Percentiles rank a stretch among this genome's conserved stretches.
phyloP scores from a whole-genome alignment of 345 rosid genomes.

The Abelmoschus esculentus region DNA sequence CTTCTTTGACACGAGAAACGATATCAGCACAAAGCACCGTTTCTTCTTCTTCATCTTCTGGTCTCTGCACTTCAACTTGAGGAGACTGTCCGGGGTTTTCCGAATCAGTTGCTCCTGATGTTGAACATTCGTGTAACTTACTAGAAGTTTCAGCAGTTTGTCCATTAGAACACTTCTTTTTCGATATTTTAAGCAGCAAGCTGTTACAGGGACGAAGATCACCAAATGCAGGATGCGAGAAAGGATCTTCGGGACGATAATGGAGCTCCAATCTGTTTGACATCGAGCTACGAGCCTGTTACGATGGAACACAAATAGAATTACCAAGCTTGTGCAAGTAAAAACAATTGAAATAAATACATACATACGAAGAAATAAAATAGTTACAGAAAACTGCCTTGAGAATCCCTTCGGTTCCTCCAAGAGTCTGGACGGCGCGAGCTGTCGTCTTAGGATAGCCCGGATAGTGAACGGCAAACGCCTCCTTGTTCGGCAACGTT shows the following conservation, averaged over 20 bases:
- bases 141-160: slow-evolving; percentile 17
- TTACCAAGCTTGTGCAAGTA: not conserved
- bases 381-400: slow-evolving; percentile 24
- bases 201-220: slow-evolving; percentile 44
- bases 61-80: slow-evolving; percentile 18
- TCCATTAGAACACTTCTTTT: slow-evolving; percentile 22
- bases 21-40: slow-evolving; percentile 56
- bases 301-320: not conserved
- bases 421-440: slow-evolving; percentile 73
- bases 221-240: slow-evolving; percentile 72
- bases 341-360: not conserved
- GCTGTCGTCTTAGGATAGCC: slow-evolving; percentile 73
- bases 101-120: slow-evolving; percentile 8
- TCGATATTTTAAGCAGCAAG: slow-evolving; percentile 54
- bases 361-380: not conserved
- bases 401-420: slow-evolving; percentile 63
- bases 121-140: slow-evolving; percentile 4
- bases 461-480: slow-evolving; percentile 70
- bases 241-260: slow-evolving; percentile 91
- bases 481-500: slow-evolving; percentile 43
- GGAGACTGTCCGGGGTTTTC: slow-evolving; percentile 8
- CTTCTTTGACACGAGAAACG: slow-evolving; percentile 56
- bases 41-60: slow-evolving; percentile 22
- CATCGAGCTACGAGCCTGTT: slow-evolving; percentile 52
- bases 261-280: slow-evolving; percentile 61